Base-by-base conservation (phyloP, 495 filamentous ascomycete genomes). In the Podospora conica region DNA sequence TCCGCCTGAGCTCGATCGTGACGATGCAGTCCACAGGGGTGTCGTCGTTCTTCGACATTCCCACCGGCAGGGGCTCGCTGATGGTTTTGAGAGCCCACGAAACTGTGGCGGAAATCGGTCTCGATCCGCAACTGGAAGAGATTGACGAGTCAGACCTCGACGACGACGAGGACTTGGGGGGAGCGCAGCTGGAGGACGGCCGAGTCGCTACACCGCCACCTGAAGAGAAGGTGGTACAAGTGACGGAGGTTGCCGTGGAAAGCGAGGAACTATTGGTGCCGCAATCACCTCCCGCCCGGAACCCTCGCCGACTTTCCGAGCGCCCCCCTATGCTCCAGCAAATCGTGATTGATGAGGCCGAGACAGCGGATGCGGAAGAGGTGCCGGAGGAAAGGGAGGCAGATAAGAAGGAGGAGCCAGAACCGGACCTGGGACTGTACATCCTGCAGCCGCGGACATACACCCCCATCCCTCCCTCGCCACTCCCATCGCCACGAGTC, bases 391-490 rank as follows among this genome's bases (percentile, higher is more conserved):
- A 73, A 20, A 56, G 66, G 21, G 66, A 63, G 21, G 64, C 67
- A 54, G 64, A 71, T 1, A 74, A 76, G 25, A 75, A 77, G 55
- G 71, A 74, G 12, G 70, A 48, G 40, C 40, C 40, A 48, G 40
- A 48, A 48, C 40, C 40, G 40, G 18, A 48, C 5, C 40, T 48
- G 40, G 40, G 75, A 0, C 64, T 83, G 15, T 83, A 78, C 66
- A 77, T 84, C 20, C 68, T 85, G 40, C 80, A 84, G 62, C 83
- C 83, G 12, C 77, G 78, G 60, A 85, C 82, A 1, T 86, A 85
- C 68, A 85, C 80, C 9, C 84, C 84, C 0, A 76, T 79, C 31
- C 80, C 80, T 8, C 80, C 82, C 8, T 77, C 76, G 18, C 80
- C 80, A 15, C 68, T 80, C 24, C 55, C 55, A 15, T 57, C 55